Evolutionary conservation across 106 monocot species (phyloP).

Genomic region (Ottelia alismoides): DNA sequence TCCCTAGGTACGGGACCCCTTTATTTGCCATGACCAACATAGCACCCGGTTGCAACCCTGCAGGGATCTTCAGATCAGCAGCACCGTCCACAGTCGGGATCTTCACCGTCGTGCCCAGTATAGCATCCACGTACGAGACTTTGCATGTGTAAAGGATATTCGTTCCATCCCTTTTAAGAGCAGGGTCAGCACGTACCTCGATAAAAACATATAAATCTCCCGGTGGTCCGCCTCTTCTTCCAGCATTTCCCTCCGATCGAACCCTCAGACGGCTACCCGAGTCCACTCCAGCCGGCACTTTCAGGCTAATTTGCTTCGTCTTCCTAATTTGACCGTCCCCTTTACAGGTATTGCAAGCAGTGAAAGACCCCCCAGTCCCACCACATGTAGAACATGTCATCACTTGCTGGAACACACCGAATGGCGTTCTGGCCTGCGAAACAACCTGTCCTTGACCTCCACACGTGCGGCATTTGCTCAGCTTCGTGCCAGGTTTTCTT

Average conservation of each 20-base stretch:
- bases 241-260: constrained; percentile 65
- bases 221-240: constrained; percentile 55
- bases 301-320: constrained; percentile 59
- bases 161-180: constrained; percentile 59
- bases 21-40: constrained; percentile 13
- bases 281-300: constrained; percentile 72
- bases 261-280: constrained; percentile 65
- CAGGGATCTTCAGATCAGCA: constrained; percentile 3
- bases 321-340: constrained; percentile 60
- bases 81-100: constrained; percentile 3
- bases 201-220: constrained; percentile 79
- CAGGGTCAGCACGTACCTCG: constrained; percentile 51
- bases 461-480: constrained; percentile 54
- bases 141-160: constrained; percentile 34
- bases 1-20: constrained; percentile 54
- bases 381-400: constrained; percentile 39
- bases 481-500: constrained; percentile 57
- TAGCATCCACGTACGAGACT: constrained; percentile 1
- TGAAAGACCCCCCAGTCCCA: constrained; percentile 56
- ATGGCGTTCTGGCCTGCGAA: constrained; percentile 50
- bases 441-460: constrained; percentile 72
- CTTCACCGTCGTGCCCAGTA: constrained; percentile 3
- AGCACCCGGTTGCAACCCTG: background rate
- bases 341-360: constrained; percentile 49
- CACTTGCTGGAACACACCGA: constrained; percentile 76